A percentile compares a stretch with the other conserved stretches of the same genome.
These are phyloP conservation scores for Talaromyces sp. DNA, from an alignment of 2,329 filamentous ascomycete species.

Conservation along the genomic window DNA sequence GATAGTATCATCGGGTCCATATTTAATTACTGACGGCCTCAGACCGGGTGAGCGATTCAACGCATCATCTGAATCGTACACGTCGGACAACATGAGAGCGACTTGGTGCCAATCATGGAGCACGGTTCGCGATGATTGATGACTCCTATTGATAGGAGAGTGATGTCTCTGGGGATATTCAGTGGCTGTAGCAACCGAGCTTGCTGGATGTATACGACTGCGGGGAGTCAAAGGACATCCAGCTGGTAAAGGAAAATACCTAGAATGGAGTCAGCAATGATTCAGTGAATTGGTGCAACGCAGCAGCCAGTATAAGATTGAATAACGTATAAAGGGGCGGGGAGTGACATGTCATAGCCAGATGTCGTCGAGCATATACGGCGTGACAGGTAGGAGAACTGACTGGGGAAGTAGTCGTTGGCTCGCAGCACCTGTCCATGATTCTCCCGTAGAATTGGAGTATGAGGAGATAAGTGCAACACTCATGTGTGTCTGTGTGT, in stretches of 20 bases:
- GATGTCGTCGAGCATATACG: no score
- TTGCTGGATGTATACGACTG: not conserved
- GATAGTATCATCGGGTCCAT: conserved; percentile 26
- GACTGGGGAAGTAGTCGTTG: not conserved
- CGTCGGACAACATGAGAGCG: conserved; percentile 34
- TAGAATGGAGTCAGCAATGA: not conserved
- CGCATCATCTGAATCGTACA: conserved; percentile 40
- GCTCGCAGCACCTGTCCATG: not conserved
- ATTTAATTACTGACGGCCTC: conserved; percentile 27
- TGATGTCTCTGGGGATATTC: not conserved
- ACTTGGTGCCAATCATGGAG: conserved; percentile 26
- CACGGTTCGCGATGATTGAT: conserved; percentile 3
- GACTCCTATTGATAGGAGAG: not conserved
- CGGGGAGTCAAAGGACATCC: not conserved
- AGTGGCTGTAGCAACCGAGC: not conserved
- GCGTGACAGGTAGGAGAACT: not conserved
- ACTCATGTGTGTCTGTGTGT: not conserved
- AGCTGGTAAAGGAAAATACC: not conserved
- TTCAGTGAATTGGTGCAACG: no score
- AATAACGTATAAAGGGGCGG: no score
- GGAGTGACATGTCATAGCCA: not conserved
- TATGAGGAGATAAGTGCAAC: not conserved
- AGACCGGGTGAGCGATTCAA: conserved; percentile 35
- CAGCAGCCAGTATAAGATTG: no score
- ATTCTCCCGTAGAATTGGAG: not conserved